Percentiles rank a stretch among this genome's conserved stretches.
These are phyloP conservation scores for Cyclotella cryptica DNA, from an alignment of 108 stramenopile genomes.

Conservation along the genomic window DNA sequence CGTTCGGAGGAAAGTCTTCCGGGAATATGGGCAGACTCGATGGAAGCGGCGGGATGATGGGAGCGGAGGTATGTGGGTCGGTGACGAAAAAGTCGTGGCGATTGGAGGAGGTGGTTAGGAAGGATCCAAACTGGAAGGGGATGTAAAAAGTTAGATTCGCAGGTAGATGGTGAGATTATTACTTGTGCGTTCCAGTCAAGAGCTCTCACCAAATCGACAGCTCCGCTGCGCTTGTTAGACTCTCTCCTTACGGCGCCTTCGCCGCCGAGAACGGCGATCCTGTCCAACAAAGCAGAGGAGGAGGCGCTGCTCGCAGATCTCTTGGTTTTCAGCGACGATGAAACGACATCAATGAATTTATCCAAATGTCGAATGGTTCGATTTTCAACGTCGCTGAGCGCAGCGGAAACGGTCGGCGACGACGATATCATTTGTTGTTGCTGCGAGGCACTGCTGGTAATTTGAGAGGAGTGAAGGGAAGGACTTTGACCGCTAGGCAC, in stretches of 20 bases:
- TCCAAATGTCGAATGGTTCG: conserved; percentile 22
- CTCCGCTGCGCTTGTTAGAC: conserved; percentile 8
- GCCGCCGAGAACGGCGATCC: not conserved
- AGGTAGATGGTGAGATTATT: not conserved
- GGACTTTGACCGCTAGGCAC: no score
- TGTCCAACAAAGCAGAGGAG: not conserved
- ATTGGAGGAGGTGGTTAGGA: conserved; percentile 30
- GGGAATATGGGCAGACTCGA: conserved; percentile 55
- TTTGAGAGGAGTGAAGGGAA: not conserved
- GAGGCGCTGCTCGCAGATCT: conserved; percentile 1
- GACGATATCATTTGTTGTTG: not conserved
- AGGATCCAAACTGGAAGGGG: conserved; percentile 49
- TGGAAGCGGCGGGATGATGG: conserved; percentile 38
- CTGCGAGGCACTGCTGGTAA: not conserved
- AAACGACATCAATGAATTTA: conserved; percentile 26
- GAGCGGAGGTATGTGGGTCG: conserved; percentile 27
- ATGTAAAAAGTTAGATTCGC: not conserved
- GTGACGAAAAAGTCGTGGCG: conserved; percentile 45
- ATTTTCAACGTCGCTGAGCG: conserved; percentile 21
- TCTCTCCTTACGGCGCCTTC: conserved; percentile 14
- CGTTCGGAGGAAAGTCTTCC: conserved; percentile 52
- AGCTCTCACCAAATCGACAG: conserved; percentile 33
- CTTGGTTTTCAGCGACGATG: not conserved
- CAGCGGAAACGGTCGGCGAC: not conserved
- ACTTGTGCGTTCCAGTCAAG: not conserved